These are phyloP conservation scores for Coemansia sp. DNA, from an alignment of 192 early-diverging fungal genomes.

Conservation along the genomic window DNA sequence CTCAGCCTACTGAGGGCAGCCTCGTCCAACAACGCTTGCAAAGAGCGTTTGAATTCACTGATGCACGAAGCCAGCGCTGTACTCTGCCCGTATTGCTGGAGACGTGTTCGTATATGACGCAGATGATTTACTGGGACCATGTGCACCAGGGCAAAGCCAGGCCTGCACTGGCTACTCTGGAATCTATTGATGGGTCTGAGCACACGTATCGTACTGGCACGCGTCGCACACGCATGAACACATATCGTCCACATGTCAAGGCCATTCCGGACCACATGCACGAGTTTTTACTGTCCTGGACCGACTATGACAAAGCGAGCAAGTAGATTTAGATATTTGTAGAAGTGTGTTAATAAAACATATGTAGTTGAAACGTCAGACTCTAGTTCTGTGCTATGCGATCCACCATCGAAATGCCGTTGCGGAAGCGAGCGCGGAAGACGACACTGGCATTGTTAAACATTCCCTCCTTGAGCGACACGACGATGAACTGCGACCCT, in stretches of 20 bases:
- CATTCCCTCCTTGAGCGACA: slow-evolving; percentile 99
- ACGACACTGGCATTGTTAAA: slow-evolving; percentile 98
- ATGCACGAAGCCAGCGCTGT: slow-evolving; percentile 3
- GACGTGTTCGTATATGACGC: slow-evolving; percentile 26
- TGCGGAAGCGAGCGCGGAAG: slow-evolving; percentile 90
- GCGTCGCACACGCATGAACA: slow-evolving; percentile 38
- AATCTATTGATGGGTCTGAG: not conserved
- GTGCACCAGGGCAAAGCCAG: slow-evolving; percentile 35
- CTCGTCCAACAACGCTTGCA: not conserved
- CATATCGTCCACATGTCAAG: slow-evolving; percentile 50
- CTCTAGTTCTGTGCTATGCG: slow-evolving; percentile 41
- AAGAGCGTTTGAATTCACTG: slow-evolving; percentile 15
- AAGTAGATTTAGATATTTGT: not conserved
- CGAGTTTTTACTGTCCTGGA: slow-evolving; percentile 23
- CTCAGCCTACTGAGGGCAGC: not conserved
- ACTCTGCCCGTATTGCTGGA: slow-evolving; percentile 9
- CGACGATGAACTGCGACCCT: slow-evolving; percentile 96
- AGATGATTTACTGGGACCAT: slow-evolving; percentile 47
- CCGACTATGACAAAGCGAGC: not conserved
- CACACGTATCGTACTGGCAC: slow-evolving; percentile 34
- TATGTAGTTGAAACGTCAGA: not conserved
- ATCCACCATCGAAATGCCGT: slow-evolving; percentile 95
- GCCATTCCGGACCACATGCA: slow-evolving; percentile 28
- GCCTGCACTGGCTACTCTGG: not conserved
- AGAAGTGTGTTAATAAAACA: not conserved